These are phyloP conservation scores for Paragyromitra xinjiangensis DNA, from an alignment of 495 filamentous ascomycete genomes.

Conservation along the genomic window DNA sequence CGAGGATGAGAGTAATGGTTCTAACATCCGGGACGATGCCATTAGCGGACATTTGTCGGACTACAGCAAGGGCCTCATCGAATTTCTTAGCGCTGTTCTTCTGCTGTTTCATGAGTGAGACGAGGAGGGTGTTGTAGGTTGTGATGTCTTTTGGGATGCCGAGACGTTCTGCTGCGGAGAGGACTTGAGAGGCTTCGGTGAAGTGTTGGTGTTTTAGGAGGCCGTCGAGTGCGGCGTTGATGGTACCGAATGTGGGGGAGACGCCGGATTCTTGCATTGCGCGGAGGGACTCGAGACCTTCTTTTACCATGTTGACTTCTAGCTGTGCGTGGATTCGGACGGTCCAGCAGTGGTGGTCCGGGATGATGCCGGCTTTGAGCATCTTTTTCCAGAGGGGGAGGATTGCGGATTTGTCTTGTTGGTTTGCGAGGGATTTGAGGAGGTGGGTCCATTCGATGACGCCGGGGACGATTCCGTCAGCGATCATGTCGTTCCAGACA, in stretches of 20 bases:
- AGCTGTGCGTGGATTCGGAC: constrained; percentile 53
- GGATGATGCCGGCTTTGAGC: constrained; percentile 44
- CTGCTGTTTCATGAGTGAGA: constrained; percentile 63
- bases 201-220: constrained; percentile 61
- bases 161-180: constrained; percentile 68
- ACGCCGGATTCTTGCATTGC: constrained; percentile 55
- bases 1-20: constrained; percentile 67
- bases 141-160: constrained; percentile 67
- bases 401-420: constrained; percentile 32
- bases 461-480: constrained; percentile 35
- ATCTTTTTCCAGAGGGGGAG: constrained; percentile 48
- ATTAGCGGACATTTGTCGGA: constrained; percentile 61
- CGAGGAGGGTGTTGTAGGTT: constrained; percentile 76
- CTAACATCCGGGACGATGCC: constrained; percentile 63
- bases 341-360: constrained; percentile 52
- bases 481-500: constrained; percentile 54
- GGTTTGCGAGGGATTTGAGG: constrained; percentile 31
- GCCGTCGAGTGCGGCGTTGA: constrained; percentile 70
- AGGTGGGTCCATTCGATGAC: constrained; percentile 53
- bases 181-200: constrained; percentile 62
- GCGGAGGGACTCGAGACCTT: constrained; percentile 46
- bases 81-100: constrained; percentile 51
- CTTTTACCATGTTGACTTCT: constrained; percentile 14
- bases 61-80: constrained; percentile 48
- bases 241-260: constrained; percentile 66